Evolutionary conservation across 768 basidiomycete species (phyloP).

Genomic region (Tylopilus sp.): DNA sequence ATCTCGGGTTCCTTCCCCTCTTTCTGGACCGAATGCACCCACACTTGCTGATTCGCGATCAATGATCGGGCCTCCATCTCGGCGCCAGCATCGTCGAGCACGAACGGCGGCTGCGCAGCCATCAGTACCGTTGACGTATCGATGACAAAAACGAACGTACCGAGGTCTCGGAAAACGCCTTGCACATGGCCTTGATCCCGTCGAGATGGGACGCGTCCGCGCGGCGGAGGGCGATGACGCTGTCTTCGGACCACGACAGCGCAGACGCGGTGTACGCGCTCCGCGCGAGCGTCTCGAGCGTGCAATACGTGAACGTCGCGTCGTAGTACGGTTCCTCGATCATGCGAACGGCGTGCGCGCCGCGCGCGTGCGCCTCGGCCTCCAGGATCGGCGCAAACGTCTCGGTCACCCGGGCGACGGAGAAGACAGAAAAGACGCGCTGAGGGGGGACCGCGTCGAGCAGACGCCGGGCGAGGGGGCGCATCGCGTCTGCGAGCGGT

Average conservation of each 20-base stretch:
- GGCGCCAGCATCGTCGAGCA: constrained; percentile 42
- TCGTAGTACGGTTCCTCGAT: constrained; percentile 53
- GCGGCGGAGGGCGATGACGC: constrained; percentile 29
- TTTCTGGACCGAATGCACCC: constrained; percentile 51
- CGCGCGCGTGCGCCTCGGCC: constrained; percentile 42
- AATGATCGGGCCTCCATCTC: constrained; percentile 48
- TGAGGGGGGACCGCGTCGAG: constrained; percentile 10
- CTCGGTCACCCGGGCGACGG: constrained; percentile 43
- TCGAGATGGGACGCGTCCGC: constrained; percentile 32
- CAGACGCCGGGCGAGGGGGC: constrained; percentile 9
- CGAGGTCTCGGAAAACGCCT: constrained; percentile 55
- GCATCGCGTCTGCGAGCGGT: constrained; percentile 4
- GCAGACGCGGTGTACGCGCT: background rate
- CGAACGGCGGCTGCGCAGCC: constrained; percentile 49
- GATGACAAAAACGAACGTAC: constrained; percentile 40
- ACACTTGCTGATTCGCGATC: constrained; percentile 47
- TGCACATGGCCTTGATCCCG: constrained; percentile 44
- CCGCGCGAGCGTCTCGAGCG: constrained; percentile 35
- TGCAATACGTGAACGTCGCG: constrained; percentile 57
- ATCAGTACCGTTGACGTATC: background rate
- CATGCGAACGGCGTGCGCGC: constrained; percentile 17
- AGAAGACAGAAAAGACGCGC: constrained; percentile 59
- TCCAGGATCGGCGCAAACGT: constrained; percentile 43
- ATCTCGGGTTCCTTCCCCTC: constrained; percentile 34
- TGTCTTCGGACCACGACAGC: constrained; percentile 1